Percentiles rank a stretch among this genome's conserved stretches.
phyloP scores from a whole-genome alignment of 139 green algal species.

The Zygnema cylindricum region DNA sequence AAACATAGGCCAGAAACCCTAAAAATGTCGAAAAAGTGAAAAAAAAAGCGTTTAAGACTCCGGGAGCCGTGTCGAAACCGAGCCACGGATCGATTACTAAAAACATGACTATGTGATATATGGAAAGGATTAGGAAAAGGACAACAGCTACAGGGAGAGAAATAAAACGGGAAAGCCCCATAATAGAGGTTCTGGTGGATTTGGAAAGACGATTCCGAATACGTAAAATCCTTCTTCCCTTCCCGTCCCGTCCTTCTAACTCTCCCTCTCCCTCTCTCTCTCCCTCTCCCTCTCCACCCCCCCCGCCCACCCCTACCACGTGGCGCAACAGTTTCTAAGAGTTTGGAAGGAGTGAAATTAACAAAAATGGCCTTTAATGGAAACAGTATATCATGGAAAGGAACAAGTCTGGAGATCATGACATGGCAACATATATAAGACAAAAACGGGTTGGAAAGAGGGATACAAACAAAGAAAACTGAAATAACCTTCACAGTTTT shows the following conservation, averaged over 20 bases:
- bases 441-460: no score
- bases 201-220: neutral
- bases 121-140: conserved; percentile 45
- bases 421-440: no score
- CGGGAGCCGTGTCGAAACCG: conserved; percentile 37
- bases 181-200: neutral
- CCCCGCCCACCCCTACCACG: no score
- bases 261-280: conserved; percentile 11
- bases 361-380: no score
- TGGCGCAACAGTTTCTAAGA: neutral
- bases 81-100: conserved; percentile 43
- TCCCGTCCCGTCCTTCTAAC: conserved; percentile 5
- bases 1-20: conserved; percentile 46
- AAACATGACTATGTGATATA: conserved; percentile 48
- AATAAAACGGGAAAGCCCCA: conserved; percentile 27
- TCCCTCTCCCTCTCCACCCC: neutral
- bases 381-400: no score
- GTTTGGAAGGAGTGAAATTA: no score
- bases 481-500: no score
- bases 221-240: neutral
- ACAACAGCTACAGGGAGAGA: conserved; percentile 60
- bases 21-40: conserved; percentile 44
- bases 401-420: no score
- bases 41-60: conserved; percentile 20
- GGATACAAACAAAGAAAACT: no score